Base-by-base conservation (phyloP, 345 rosid species). In the Aethionema arabicum region DNA sequence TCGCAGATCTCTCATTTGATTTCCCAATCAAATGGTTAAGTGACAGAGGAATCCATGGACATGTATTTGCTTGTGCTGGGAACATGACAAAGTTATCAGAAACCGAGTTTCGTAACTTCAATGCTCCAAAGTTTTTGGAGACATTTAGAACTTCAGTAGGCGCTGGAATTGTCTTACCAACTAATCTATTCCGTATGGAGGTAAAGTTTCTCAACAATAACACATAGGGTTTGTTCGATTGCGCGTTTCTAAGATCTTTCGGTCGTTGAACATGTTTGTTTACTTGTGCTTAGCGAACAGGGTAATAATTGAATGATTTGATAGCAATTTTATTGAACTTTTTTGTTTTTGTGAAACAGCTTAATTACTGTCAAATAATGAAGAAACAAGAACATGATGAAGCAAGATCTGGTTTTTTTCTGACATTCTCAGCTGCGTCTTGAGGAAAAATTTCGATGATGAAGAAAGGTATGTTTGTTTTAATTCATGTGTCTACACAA, bases 1-100 rank as follows among this genome's bases (percentile, higher is more conserved):
- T 93, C 70, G 97, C 87, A 5, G 97, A 93, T 68, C 78, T 93
- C 65, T 93, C 99, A 45, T 87, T 93, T 76, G 95, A 93, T 76
- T 78, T 90, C 59, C 97, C 97, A 27, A 67, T 79, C 52, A 84
- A 77, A 59, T 93, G 96, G 95, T 76, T 80, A 43, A 83, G 80
- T 74, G 88, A 85, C 63, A 90, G 88, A 70, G 97, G 97, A 54
- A 76, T 93, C 61, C 95, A 93, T 57, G 99, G 90, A 8, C 99
- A 93, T 71, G 56, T 76, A 31, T 90, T 93, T 70, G 91, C 87
- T 46, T 84, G 87, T 66, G 90, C 96, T n/a, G 99, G 99, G 59
- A 93, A 84, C 61, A 62, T 83, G 50, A 78, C 80, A 44, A 87
- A 79, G 76, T 66, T 93, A 67, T 74, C 97, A 2, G 88, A 90